Conservation (phyloP, 805 yeast genomes). For the Teunomyces atbi region DNA sequence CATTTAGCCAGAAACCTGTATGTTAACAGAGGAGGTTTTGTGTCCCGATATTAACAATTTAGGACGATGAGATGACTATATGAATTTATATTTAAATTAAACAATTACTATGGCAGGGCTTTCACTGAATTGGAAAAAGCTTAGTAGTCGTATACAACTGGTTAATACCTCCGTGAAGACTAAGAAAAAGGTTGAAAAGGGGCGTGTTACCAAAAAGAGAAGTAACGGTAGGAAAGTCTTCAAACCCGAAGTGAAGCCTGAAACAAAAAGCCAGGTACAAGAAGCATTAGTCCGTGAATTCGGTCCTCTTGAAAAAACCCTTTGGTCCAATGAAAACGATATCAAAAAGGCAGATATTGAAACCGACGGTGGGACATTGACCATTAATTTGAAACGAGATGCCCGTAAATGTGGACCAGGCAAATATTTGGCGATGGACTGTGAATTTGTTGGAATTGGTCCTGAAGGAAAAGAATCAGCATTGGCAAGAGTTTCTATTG, state of each 20-base stretch:
- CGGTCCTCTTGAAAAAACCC: constrained; percentile 1
- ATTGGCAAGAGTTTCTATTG: constrained; percentile 83
- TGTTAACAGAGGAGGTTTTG: too few species aligned
- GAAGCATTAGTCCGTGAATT: background rate
- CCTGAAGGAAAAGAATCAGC: constrained; percentile 67
- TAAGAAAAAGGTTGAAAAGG: background rate
- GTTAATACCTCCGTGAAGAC: constrained; percentile 5
- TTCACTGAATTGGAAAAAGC: constrained; percentile 23
- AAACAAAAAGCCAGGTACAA: background rate
- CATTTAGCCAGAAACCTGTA: too few species aligned
- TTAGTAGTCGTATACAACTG: constrained; percentile 8
- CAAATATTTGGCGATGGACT: constrained; percentile 77
- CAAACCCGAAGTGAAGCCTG: background rate
- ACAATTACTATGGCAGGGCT: constrained; percentile 5
- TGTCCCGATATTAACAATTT: too few species aligned
- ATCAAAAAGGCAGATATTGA: background rate
- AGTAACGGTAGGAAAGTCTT: background rate
- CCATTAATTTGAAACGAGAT: constrained; percentile 12
- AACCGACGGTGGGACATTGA: background rate
- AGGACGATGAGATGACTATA: background rate
- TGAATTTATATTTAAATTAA: background rate
- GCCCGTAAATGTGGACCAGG: constrained; percentile 52
- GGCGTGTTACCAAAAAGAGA: background rate
- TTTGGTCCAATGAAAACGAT: constrained; percentile 7
- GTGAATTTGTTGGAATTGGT: constrained; percentile 94